A percentile compares a stretch with the other conserved stretches of the same genome.
Conservation (phyloP, 2,329 filamentous ascomycete genomes). For the Monosporascus sp. region DNA sequence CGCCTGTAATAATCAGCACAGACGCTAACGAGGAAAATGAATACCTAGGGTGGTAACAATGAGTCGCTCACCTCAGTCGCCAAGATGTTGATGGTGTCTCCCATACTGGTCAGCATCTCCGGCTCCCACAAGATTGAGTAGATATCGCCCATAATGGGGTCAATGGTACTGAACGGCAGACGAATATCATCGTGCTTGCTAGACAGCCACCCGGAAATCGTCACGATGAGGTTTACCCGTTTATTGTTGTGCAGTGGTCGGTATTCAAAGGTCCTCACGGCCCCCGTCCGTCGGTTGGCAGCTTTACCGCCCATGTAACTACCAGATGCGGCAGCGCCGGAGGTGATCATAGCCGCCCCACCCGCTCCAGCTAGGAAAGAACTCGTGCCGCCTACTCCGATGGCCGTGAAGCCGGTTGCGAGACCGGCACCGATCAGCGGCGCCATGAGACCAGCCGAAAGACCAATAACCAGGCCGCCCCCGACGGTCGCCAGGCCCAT, state of each 20-base stretch:
- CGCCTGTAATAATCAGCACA: slow-evolving; percentile 53
- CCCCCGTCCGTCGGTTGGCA: slow-evolving; percentile 80
- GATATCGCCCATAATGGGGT: slow-evolving; percentile 96
- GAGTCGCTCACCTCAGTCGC: slow-evolving; percentile 76
- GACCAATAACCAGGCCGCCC: slow-evolving; percentile 87
- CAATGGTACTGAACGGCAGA: slow-evolving; percentile 90
- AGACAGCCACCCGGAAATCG: slow-evolving; percentile 96
- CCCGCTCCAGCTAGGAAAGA: slow-evolving; percentile 88
- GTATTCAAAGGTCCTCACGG: slow-evolving; percentile 96
- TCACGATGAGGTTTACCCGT: slow-evolving; percentile 90
- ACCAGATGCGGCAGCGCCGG: slow-evolving; percentile 79
- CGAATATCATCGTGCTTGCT: slow-evolving; percentile 96
- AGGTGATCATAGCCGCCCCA: slow-evolving; percentile 91
- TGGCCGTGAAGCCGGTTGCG: slow-evolving; percentile 90
- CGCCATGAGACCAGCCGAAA: slow-evolving; percentile 86
- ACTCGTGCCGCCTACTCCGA: slow-evolving; percentile 84
- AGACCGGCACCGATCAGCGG: slow-evolving; percentile 92
- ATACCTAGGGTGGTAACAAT: background rate
- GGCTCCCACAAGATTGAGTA: slow-evolving; percentile 98
- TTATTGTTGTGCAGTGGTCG: slow-evolving; percentile 97
- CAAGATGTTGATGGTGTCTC: slow-evolving; percentile 96
- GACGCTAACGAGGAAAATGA: background rate
- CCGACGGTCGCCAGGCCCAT: slow-evolving; percentile 97
- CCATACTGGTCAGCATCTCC: slow-evolving; percentile 96
- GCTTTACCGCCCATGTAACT: slow-evolving; percentile 81